phyloP scores from a whole-genome alignment of 2,329 filamentous ascomycete species.

The Talaromyces sp. region DNA sequence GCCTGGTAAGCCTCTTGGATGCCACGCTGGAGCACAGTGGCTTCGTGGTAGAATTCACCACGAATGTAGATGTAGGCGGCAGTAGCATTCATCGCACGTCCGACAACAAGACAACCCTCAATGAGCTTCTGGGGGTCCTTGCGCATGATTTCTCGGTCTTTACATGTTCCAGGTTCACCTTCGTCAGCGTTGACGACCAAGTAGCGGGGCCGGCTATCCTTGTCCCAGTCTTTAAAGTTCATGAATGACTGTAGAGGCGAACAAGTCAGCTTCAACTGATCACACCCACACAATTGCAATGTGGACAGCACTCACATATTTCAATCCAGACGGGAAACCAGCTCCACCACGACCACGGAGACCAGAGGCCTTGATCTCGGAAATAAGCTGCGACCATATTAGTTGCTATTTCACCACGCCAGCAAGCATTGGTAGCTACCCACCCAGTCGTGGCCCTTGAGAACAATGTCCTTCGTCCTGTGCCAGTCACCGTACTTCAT shows the following conservation, averaged over 20 bases:
- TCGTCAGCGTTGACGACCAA: conserved; percentile 98
- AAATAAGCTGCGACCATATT: conserved; percentile 64
- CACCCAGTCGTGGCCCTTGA: conserved; percentile 95
- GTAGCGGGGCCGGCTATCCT: conserved; percentile 92
- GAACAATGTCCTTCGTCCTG: conserved; percentile 96
- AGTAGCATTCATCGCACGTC: conserved; percentile 96
- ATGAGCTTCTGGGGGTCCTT: conserved; percentile 99
- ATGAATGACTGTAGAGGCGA: conserved; percentile 73
- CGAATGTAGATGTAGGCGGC: conserved; percentile 99
- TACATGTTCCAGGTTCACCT: conserved; percentile 97
- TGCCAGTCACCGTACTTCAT: conserved; percentile 99
- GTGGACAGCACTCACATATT: conserved; percentile 70
- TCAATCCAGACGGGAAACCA: conserved; percentile 95
- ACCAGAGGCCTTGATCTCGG: conserved; percentile 93
- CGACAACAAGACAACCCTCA: conserved; percentile 92
- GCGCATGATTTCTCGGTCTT: conserved; percentile 99
- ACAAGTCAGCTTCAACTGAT: not conserved
- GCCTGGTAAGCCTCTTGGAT: conserved; percentile 97
- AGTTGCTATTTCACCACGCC: not conserved
- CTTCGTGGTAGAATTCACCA: conserved; percentile 96
- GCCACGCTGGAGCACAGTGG: conserved; percentile 83
- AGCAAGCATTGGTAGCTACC: not conserved
- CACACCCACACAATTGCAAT: not conserved
- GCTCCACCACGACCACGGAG: conserved; percentile 93
- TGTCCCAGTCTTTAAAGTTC: conserved; percentile 99